Conservation (phyloP, 2,329 filamentous ascomycete species). For the Fusarium veterinarium region DNA sequence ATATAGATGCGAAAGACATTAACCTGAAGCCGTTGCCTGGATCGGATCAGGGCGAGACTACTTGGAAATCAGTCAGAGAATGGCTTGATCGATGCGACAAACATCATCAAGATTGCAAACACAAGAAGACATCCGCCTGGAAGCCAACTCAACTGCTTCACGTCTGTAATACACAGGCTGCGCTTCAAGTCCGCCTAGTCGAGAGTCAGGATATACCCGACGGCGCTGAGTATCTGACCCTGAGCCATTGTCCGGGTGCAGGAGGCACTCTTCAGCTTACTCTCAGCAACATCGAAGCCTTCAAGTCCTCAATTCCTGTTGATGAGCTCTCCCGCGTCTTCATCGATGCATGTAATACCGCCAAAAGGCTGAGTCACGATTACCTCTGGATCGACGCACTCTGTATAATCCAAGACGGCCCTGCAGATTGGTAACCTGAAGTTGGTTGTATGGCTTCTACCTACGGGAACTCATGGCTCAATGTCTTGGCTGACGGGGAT, state of each 20-base stretch:
- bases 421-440: slow-evolving; percentile 16
- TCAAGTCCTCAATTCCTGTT: not conserved
- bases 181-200: not conserved
- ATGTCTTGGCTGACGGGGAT: slow-evolving; percentile 3
- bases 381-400: slow-evolving; percentile 35
- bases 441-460: not conserved
- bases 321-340: slow-evolving; percentile 4
- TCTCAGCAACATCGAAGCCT: not conserved
- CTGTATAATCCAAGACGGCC: slow-evolving; percentile 33
- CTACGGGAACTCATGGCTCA: slow-evolving; percentile 13
- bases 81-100: slow-evolving; percentile 7
- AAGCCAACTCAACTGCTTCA: slow-evolving; percentile 4
- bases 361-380: not conserved
- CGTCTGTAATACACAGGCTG: not conserved
- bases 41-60: not conserved
- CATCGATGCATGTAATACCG: not conserved
- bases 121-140: not conserved
- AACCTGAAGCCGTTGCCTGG: not conserved
- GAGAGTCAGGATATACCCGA: not conserved
- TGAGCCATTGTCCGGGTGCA: not conserved
- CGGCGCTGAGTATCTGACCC: slow-evolving; percentile 3
- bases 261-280: not conserved
- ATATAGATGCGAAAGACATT: not conserved
- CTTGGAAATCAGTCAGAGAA: not conserved
- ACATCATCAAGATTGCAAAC: not conserved